Percentiles rank a stretch among this genome's conserved stretches.
These are phyloP conservation scores for Cercospora janseana DNA, from an alignment of 2,329 filamentous ascomycete species.

Conservation along the genomic window DNA sequence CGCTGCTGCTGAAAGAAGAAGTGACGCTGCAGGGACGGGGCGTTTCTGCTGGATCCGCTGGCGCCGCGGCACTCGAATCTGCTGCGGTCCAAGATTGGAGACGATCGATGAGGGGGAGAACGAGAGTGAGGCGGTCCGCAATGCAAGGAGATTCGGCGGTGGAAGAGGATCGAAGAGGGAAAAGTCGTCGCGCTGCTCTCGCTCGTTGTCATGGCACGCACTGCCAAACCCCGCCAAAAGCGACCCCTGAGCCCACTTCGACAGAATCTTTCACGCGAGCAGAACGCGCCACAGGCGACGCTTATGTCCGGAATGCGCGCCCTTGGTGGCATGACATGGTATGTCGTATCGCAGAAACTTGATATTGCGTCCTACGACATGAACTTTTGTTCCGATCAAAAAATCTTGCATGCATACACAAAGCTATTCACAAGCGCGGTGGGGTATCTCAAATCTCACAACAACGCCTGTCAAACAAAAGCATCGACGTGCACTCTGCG, in stretches of 20 bases:
- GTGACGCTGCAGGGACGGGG: background rate
- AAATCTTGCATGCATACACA: background rate
- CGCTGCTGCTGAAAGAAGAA: background rate
- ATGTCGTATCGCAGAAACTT: no score
- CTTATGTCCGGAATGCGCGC: background rate
- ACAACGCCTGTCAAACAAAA: no score
- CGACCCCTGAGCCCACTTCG: background rate
- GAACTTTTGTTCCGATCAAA: no score
- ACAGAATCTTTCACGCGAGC: background rate
- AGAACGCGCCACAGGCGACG: background rate
- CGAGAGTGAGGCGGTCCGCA: no score
- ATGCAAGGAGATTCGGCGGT: background rate
- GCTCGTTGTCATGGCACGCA: background rate
- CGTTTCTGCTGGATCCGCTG: background rate
- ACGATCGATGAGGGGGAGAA: no score
- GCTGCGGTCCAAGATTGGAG: no score
- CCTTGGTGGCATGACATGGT: no score
- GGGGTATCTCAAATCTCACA: conserved; percentile 3
- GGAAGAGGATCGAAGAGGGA: background rate
- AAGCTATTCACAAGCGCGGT: background rate
- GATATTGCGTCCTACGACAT: no score
- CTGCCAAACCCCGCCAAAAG: background rate
- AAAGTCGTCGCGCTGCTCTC: background rate
- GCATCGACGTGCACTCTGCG: no score
- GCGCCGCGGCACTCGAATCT: no score